Evolutionary conservation across 2,329 filamentous ascomycete species (phyloP).

Genomic region (Emydomyces testavorans): DNA sequence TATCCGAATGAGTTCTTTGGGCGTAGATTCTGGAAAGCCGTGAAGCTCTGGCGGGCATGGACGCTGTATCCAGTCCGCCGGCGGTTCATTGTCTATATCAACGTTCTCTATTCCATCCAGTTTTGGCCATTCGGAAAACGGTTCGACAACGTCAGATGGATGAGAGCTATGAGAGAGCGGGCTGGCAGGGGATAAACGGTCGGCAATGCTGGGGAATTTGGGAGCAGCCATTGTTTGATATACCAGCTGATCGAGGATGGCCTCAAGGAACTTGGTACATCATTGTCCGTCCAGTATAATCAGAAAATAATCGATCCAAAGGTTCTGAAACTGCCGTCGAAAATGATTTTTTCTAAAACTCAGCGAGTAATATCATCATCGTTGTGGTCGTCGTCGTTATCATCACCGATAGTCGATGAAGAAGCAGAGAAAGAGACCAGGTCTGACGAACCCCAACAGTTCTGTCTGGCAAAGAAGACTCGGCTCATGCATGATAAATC

Average conservation of each 20-base stretch:
- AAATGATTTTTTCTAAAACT: too few relatives aligned
- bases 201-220: not conserved
- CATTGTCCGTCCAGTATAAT: too few relatives aligned
- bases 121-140: slow-evolving; percentile 15
- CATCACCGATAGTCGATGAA: too few relatives aligned
- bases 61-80: slow-evolving; percentile 12
- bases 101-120: slow-evolving; percentile 10
- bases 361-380: not conserved
- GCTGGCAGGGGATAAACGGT: not conserved
- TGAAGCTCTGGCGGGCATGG: slow-evolving; percentile 14
- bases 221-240: slow-evolving; percentile 1
- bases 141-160: not conserved
- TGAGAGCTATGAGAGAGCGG: not conserved
- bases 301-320: too few relatives aligned
- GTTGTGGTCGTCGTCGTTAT: too few relatives aligned
- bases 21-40: slow-evolving; percentile 10
- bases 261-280: slow-evolving; percentile 1
- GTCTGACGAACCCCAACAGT: too few relatives aligned
- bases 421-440: too few relatives aligned
- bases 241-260: not conserved
- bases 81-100: slow-evolving; percentile 4
- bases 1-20: slow-evolving; percentile 12
- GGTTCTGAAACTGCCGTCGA: not conserved
- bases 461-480: too few relatives aligned
- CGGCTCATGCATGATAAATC: too few relatives aligned